Percentiles rank a stretch among this genome's conserved stretches.
Evolutionary conservation across 2,329 filamentous ascomycete species (phyloP).

Genomic region (Cordyceps cicadae): DNA sequence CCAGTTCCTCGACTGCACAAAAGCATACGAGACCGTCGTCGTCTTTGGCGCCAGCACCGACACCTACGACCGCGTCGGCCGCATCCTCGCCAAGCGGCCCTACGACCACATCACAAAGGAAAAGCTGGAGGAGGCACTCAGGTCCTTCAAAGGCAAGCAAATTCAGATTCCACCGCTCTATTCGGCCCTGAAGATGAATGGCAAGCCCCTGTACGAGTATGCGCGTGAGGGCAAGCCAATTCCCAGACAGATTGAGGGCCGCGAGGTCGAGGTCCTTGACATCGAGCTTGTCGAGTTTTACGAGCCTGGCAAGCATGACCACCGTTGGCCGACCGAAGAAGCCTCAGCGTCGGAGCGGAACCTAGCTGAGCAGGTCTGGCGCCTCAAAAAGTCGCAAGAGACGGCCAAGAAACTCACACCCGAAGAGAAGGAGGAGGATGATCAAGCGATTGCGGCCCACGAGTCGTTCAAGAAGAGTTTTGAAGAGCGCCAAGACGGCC

Average conservation of each 20-base stretch:
- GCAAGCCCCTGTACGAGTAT: slow-evolving; percentile 93
- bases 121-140: slow-evolving; percentile 67
- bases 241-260: slow-evolving; percentile 72
- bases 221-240: slow-evolving; percentile 82
- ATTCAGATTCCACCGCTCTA: slow-evolving; percentile 89
- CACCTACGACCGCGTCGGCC: slow-evolving; percentile 80
- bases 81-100: slow-evolving; percentile 64
- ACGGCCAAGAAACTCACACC: slow-evolving; percentile 40
- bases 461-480: slow-evolving; percentile 51
- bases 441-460: slow-evolving; percentile 45
- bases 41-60: slow-evolving; percentile 90
- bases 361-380: slow-evolving; percentile 65
- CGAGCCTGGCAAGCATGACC: slow-evolving; percentile 71
- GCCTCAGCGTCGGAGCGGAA: slow-evolving; percentile 66
- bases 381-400: slow-evolving; percentile 49
- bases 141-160: slow-evolving; percentile 69
- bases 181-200: slow-evolving; percentile 85
- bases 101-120: slow-evolving; percentile 77
- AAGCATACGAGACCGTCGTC: slow-evolving; percentile 83
- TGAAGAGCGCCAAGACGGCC: slow-evolving; percentile 48
- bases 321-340: slow-evolving; percentile 72
- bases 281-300: slow-evolving; percentile 79
- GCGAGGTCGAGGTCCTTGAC: slow-evolving; percentile 69
- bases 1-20: slow-evolving; percentile 78
- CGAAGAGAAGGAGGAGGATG: slow-evolving; percentile 48